Conservation (phyloP, 305 asterid species). For the Solanum hybrid region DNA sequence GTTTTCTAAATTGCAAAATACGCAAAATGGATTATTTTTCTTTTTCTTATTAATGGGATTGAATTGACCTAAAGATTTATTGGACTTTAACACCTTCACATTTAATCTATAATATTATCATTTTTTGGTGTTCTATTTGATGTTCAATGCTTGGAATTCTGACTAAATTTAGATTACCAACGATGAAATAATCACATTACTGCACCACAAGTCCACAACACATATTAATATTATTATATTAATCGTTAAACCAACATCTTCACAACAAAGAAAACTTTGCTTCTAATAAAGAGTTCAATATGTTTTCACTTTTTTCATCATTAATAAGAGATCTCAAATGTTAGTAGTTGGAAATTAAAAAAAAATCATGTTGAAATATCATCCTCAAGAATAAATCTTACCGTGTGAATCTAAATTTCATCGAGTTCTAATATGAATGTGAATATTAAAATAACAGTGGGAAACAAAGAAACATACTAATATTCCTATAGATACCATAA, state of each 20-base stretch:
- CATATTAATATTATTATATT: neutral
- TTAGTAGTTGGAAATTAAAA: neutral
- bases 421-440: neutral
- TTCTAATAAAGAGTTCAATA: neutral
- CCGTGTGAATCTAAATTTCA: neutral
- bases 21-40: neutral
- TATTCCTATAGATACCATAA: neutral
- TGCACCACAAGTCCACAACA: too few species aligned
- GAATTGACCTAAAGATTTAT: neutral
- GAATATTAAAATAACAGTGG: neutral
- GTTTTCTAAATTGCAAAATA: neutral
- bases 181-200: neutral
- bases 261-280: neutral
- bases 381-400: neutral
- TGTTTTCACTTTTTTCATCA: neutral
- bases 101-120: neutral
- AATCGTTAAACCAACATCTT: neutral
- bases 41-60: neutral
- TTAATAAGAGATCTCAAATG: neutral
- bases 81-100: neutral
- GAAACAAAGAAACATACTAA: neutral
- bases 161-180: fast-evolving
- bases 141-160: too few species aligned
- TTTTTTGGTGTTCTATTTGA: too few species aligned
- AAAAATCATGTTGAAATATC: neutral